phyloP scores from a whole-genome alignment of 306 rosid species.

The Mimosa pudica region DNA sequence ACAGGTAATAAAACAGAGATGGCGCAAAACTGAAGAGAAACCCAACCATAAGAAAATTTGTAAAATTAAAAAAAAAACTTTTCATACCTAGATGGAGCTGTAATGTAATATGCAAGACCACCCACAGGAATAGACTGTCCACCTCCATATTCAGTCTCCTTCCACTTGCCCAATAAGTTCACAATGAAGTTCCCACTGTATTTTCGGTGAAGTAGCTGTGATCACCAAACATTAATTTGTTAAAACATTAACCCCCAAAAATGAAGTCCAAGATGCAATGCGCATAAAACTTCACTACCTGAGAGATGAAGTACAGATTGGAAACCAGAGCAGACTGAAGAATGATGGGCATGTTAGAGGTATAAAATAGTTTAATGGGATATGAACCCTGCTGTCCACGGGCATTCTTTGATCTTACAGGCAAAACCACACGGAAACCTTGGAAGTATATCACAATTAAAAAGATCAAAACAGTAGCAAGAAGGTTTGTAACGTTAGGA shows the following conservation, averaged over 20 bases:
- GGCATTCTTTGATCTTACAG: slow-evolving; percentile 94
- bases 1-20: slow-evolving; percentile 9
- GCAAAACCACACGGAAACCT: slow-evolving; percentile 97
- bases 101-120: slow-evolving; percentile 91
- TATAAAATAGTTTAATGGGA: slow-evolving; percentile 91
- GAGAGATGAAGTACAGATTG: slow-evolving; percentile 91
- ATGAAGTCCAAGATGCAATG: not conserved
- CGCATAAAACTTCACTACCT: slow-evolving; percentile 56
- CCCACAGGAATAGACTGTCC: slow-evolving; percentile 89
- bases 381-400: slow-evolving; percentile 97
- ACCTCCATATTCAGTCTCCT: slow-evolving; percentile 90
- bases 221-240: slow-evolving; percentile 10
- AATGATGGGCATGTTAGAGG: slow-evolving; percentile 98
- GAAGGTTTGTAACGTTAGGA: slow-evolving; percentile 91
- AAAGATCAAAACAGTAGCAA: slow-evolving; percentile 85
- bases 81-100: slow-evolving; percentile 85
- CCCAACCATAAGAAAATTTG: not conserved
- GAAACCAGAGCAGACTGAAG: slow-evolving; percentile 95
- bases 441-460: slow-evolving; percentile 89
- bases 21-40: not conserved
- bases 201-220: slow-evolving; percentile 80
- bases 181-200: slow-evolving; percentile 86
- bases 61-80: not conserved
- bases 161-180: slow-evolving; percentile 91
- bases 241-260: slow-evolving; percentile 32